Evolutionary conservation across 768 basidiomycete species (phyloP), one percentile per base, ranked within the genome.

Genomic region (Boletus rex-veris): DNA sequence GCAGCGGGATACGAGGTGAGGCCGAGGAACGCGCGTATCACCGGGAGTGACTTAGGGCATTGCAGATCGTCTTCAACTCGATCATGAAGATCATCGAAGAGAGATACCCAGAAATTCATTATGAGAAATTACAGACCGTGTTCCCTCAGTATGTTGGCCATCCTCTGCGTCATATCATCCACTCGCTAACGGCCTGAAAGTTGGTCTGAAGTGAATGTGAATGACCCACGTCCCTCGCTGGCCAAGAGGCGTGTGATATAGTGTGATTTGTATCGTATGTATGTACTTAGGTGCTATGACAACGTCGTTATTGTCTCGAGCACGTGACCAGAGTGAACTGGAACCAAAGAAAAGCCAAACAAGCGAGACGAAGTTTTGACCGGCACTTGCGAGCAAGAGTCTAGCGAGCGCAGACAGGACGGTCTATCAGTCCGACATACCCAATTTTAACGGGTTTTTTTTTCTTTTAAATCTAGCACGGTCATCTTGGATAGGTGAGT

Each of bases 1-100:
- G 75, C 69, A n/a, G 77, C 71, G 3, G 94, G 91, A 21, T 94
- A 94, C 61, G 66, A 77, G 67, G 89, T 90, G 62, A 63, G 83
- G 65, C 24, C 50, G 16, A 42, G 12, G 30, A 42, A 21, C n/a
- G 24, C 21, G 38, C 44, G 18, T 36, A 47, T 44, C 45, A 44
- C 41, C 11, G 35, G 42, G 14, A 14, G 15, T 37, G 18, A 52
- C 54, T 57, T 16, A 57, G 30, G 16, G 36, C n/a, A 37, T 33
- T 40, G 15, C 54, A 92, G 90, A 63, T 91, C 48, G 73, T 89
- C 28, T 92, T 84, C 65, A 77, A 87, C 18, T 75, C 72, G 18
- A 61, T 95, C 48, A 73, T 85, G 45, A 70, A 77, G 48, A 76
- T 80, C 2, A 85, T 95, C 58, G 61, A 61, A 28, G 70, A 73